phyloP scores from a whole-genome alignment of 345 rosid species.

The Toxicodendron radicans region DNA sequence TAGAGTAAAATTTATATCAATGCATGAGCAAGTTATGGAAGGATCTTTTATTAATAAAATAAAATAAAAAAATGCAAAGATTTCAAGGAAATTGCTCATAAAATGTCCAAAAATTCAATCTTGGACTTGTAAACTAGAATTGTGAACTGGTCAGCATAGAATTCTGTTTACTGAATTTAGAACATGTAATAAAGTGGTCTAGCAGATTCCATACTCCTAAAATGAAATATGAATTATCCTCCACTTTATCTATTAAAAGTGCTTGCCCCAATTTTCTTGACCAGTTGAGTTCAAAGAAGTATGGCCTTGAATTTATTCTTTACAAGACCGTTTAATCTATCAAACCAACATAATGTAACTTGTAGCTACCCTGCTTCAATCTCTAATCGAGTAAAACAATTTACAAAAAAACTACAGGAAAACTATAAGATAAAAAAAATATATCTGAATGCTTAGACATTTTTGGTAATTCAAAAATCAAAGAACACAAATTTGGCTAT shows the following conservation, averaged over 20 bases:
- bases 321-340: background rate
- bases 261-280: background rate
- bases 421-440: background rate
- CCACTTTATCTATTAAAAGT: background rate
- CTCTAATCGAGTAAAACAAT: background rate
- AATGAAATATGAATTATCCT: background rate
- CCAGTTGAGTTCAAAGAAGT: background rate
- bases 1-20: conserved; percentile 12
- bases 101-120: background rate
- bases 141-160: background rate
- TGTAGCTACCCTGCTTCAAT: background rate
- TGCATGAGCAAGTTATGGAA: background rate
- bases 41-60: no score
- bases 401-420: background rate
- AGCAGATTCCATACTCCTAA: background rate
- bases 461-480: conserved; percentile 8
- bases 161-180: background rate
- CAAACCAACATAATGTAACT: background rate
- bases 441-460: background rate
- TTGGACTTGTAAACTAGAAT: background rate
- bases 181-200: background rate
- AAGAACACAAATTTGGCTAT: background rate
- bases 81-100: background rate
- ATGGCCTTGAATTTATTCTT: background rate
- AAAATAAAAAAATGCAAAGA: background rate